Evolutionary conservation across 2,329 filamentous ascomycete species (phyloP).

Genomic region (Epichloe uncinata): DNA sequence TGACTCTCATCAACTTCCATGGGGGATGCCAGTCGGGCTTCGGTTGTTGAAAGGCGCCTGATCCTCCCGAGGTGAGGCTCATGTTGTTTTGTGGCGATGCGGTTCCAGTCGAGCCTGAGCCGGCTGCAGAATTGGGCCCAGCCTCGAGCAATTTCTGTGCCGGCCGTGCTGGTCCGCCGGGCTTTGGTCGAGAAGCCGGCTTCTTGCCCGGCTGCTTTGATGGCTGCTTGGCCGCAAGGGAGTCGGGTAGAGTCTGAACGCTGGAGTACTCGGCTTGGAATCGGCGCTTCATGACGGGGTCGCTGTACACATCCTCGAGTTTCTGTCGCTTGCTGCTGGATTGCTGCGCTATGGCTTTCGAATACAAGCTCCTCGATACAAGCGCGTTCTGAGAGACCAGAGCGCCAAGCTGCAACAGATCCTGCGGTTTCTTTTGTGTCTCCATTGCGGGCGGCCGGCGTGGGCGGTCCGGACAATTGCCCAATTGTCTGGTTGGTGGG

Average conservation of each 20-base stretch:
- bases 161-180: constrained; percentile 35
- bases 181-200: constrained; percentile 10
- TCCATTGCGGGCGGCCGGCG: constrained; percentile 16
- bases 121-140: not conserved
- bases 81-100: constrained; percentile 13
- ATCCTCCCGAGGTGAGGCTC: constrained; percentile 19
- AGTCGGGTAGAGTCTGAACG: constrained; percentile 63
- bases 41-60: constrained; percentile 25
- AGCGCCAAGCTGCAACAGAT: constrained; percentile 20
- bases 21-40: constrained; percentile 97
- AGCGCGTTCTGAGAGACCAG: constrained; percentile 23
- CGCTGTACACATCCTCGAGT: constrained; percentile 21
- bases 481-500: not conserved
- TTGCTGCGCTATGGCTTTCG: constrained; percentile 12
- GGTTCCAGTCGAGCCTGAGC: not conserved
- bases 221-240: constrained; percentile 67
- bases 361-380: constrained; percentile 19
- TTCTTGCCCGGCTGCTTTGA: constrained; percentile 22
- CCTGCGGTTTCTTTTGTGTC: constrained; percentile 18
- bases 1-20: constrained; percentile 97
- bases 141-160: constrained; percentile 29
- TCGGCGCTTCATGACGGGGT: constrained; percentile 28
- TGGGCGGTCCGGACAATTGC: not conserved
- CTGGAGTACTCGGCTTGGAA: constrained; percentile 64
- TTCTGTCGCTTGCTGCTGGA: constrained; percentile 25